Evolutionary conservation across 805 yeast species (phyloP).

Genomic region (Starmera amethionina): DNA sequence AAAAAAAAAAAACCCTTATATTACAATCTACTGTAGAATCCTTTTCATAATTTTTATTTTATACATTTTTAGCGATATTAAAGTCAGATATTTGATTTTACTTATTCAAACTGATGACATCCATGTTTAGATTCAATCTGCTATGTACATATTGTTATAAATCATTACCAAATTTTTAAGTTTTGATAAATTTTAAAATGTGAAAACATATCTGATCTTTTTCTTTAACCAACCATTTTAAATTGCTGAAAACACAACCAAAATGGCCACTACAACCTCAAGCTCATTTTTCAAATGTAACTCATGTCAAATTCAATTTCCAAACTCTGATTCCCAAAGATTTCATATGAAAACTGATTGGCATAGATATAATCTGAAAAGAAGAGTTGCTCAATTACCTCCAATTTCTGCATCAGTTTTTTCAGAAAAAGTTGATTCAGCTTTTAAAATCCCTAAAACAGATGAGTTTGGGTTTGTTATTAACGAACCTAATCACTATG

Average conservation of each 20-base stretch:
- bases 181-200: too few species aligned
- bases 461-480: conserved; percentile 32
- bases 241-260: too few species aligned
- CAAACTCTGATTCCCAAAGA: conserved; percentile 77
- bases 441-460: conserved; percentile 13
- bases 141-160: too few species aligned
- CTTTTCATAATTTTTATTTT: too few species aligned
- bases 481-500: conserved; percentile 12
- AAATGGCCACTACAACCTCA: conserved; percentile 1
- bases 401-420: conserved; percentile 52
- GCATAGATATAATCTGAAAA: conserved; percentile 93
- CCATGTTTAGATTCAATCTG: too few species aligned
- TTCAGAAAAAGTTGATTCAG: conserved; percentile 25
- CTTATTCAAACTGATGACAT: too few species aligned
- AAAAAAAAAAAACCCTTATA: too few species aligned
- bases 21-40: too few species aligned
- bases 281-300: conserved; percentile 59
- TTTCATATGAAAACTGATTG: conserved; percentile 95
- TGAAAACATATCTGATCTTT: too few species aligned
- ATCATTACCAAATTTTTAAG: too few species aligned
- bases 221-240: not conserved
- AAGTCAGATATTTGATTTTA: too few species aligned
- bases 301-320: conserved; percentile 76
- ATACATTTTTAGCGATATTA: too few species aligned
- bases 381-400: conserved; percentile 80